Conservation (phyloP, 495 filamentous ascomycete species). For the Pseudevernia furfuracea region DNA sequence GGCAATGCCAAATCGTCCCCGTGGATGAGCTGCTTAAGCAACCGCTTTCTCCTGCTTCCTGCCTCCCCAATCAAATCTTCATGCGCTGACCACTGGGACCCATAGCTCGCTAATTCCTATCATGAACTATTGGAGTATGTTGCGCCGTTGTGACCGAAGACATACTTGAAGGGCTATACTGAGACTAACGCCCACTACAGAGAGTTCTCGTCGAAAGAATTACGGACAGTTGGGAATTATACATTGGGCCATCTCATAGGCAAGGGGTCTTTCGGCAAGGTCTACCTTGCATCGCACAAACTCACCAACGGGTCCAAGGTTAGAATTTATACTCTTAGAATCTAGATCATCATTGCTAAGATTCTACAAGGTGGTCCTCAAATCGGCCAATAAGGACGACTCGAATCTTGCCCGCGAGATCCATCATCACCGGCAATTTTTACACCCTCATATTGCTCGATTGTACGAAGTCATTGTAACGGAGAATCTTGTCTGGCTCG, state of each 20-base stretch:
- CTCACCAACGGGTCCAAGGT: conserved; percentile 99
- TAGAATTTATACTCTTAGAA: conserved; percentile 29
- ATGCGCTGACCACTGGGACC: conserved; percentile 14
- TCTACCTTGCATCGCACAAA: conserved; percentile 93
- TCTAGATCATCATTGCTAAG: conserved; percentile 12
- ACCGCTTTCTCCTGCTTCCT: conserved; percentile 22
- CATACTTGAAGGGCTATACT: conserved; percentile 14
- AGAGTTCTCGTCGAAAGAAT: conserved; percentile 89
- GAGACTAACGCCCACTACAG: conserved; percentile 38
- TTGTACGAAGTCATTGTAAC: conserved; percentile 98
- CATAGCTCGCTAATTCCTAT: conserved; percentile 90
- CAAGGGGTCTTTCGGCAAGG: conserved; percentile 96
- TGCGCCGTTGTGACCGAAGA: not conserved
- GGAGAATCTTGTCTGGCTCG: conserved; percentile 89
- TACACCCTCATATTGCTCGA: conserved; percentile 94
- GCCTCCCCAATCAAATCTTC: too few relatives aligned
- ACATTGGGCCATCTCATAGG: conserved; percentile 84
- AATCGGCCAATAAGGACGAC: conserved; percentile 93
- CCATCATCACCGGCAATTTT: conserved; percentile 94
- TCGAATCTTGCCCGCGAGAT: conserved; percentile 94
- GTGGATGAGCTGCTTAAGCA: conserved; percentile 20
- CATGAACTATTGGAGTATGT: conserved; percentile 89
- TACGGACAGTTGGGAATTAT: conserved; percentile 91
- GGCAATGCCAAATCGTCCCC: conserved; percentile 23
- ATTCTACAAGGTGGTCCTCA: conserved; percentile 74